These are phyloP conservation scores for Apiotrichum sp. DNA, from an alignment of 1,284 basidiomycete species.

Conservation along the genomic window DNA sequence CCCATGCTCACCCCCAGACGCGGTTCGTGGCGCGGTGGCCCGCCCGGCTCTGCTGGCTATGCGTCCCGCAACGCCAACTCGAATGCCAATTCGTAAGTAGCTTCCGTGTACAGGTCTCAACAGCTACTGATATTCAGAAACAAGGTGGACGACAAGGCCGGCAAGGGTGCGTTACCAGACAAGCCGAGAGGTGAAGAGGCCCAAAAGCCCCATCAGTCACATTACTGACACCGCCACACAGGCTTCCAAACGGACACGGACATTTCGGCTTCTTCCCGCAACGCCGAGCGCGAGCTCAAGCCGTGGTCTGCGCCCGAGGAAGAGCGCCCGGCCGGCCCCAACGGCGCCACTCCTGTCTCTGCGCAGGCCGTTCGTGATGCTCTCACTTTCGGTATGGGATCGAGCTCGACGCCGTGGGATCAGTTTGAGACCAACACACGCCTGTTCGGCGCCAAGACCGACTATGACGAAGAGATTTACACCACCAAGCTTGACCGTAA, in stretches of 20 bases:
- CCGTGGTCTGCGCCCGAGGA: slow-evolving; percentile 59
- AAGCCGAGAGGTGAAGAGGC: slow-evolving; percentile 12
- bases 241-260: slow-evolving; percentile 86
- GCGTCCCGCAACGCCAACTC: slow-evolving; percentile 10
- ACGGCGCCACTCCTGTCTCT: slow-evolving; percentile 16
- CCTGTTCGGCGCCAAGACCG: slow-evolving; percentile 83
- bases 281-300: slow-evolving; percentile 68
- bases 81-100: background rate
- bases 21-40: slow-evolving; percentile 39
- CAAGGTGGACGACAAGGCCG: slow-evolving; percentile 10
- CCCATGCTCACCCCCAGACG: slow-evolving; percentile 21
- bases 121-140: background rate
- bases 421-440: slow-evolving; percentile 94
- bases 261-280: slow-evolving; percentile 56
- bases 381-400: slow-evolving; percentile 38
- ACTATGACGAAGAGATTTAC: slow-evolving; percentile 90
- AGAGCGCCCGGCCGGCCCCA: slow-evolving; percentile 18
- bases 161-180: slow-evolving; percentile 10
- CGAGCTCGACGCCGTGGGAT: slow-evolving; percentile 62
- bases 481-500: slow-evolving; percentile 88
- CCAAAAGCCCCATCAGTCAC: background rate
- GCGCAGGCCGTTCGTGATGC: slow-evolving; percentile 21
- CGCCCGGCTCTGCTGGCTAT: slow-evolving; percentile 27
- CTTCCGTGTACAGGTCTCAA: no score
- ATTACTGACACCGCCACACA: slow-evolving; percentile 32